Conservation (phyloP, 805 yeast species). For the Starmera quercuum region DNA sequence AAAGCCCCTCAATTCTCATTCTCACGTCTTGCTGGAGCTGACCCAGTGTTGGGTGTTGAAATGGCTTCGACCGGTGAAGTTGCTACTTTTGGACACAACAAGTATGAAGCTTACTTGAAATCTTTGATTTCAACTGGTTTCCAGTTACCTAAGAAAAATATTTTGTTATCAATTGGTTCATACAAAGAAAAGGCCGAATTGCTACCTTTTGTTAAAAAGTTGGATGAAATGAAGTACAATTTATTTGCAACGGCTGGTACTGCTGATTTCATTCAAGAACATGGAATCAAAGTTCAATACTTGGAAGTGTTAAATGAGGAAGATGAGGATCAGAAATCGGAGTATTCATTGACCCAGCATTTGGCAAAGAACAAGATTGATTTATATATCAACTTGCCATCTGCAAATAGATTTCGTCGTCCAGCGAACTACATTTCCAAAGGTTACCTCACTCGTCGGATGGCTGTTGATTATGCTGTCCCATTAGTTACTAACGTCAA, state of each 20-base stretch:
- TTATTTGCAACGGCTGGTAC: slow-evolving; percentile 98
- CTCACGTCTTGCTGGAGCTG: slow-evolving; percentile 95
- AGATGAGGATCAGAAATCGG: slow-evolving; percentile 74
- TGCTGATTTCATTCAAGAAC: slow-evolving; percentile 95
- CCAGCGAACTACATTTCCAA: slow-evolving; percentile 97
- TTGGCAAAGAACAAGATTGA: slow-evolving; percentile 95
- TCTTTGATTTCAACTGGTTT: slow-evolving; percentile 93
- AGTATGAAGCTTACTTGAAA: slow-evolving; percentile 95
- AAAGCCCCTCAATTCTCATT: slow-evolving; percentile 98
- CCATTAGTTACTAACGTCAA: slow-evolving; percentile 97
- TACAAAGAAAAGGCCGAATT: slow-evolving; percentile 93
- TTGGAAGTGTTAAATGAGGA: slow-evolving; percentile 76
- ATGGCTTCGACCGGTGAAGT: slow-evolving; percentile 99
- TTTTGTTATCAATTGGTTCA: slow-evolving; percentile 90
- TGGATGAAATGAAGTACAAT: slow-evolving; percentile 78
- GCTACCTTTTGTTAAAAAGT: slow-evolving; percentile 75
- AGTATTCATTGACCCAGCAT: slow-evolving; percentile 93
- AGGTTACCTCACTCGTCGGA: slow-evolving; percentile 97
- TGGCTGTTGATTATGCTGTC: slow-evolving; percentile 98
- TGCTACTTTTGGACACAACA: slow-evolving; percentile 93
- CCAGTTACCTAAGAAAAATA: slow-evolving; percentile 90
- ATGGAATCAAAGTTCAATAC: slow-evolving; percentile 88
- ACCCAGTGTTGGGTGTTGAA: slow-evolving; percentile 95
- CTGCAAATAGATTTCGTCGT: slow-evolving; percentile 94
- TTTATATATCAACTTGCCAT: slow-evolving; percentile 92